A percentile compares a stretch with the other conserved stretches of the same genome.
Evolutionary conservation across 2,329 filamentous ascomycete species (phyloP).

Genomic region (Hypoxylon sp.): DNA sequence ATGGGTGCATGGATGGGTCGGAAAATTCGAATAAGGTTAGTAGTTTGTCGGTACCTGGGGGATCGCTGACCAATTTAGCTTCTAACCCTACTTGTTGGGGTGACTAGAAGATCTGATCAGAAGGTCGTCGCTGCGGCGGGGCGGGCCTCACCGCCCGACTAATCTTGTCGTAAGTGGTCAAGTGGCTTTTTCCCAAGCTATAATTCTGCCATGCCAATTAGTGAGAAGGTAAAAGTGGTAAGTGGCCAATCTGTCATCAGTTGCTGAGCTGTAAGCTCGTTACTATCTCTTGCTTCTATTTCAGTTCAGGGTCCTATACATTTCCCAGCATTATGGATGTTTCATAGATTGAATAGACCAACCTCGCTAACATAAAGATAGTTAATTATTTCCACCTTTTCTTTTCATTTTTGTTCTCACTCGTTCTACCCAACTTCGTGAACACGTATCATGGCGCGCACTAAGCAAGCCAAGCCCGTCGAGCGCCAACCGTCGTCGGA

Average conservation of each 20-base stretch:
- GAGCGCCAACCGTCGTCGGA: conserved; percentile 77
- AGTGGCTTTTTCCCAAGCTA: conserved; percentile 32
- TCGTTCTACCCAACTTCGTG: not conserved
- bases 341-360: conserved; percentile 12
- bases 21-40: conserved; percentile 11
- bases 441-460: conserved; percentile 72
- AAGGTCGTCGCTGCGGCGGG: conserved; percentile 4
- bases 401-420: not conserved
- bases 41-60: not conserved
- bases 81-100: conserved; percentile 2
- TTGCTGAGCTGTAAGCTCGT: conserved; percentile 30
- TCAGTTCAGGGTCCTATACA: conserved; percentile 11
- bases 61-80: not conserved
- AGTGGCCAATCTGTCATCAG: conserved; percentile 47
- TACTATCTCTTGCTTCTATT: conserved; percentile 10
- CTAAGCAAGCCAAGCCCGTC: conserved; percentile 76
- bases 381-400: conserved; percentile 11
- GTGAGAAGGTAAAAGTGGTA: conserved; percentile 17
- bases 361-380: conserved; percentile 13
- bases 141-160: conserved; percentile 42
- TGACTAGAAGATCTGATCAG: conserved; percentile 6
- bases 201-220: conserved; percentile 50
- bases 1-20: too few relatives aligned
- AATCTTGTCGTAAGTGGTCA: conserved; percentile 25
- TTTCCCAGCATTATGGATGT: conserved; percentile 25